Conservation (phyloP, 192 early-diverging fungal genomes). For the Coemansia sp. region DNA sequence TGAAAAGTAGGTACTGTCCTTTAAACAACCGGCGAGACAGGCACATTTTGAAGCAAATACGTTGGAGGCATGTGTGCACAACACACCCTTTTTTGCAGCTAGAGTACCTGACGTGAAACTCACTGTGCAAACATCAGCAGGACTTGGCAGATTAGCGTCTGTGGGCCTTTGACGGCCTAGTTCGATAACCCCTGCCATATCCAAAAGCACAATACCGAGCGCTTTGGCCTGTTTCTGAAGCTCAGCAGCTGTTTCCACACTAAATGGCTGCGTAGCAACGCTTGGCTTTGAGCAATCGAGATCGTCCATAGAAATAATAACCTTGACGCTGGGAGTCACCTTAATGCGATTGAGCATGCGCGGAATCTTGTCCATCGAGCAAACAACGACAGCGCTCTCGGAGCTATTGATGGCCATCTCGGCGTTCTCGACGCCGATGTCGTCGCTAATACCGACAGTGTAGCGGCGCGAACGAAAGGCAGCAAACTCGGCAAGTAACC, state of each 20-base stretch:
- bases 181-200: constrained; percentile 59
- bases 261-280: constrained; percentile 19
- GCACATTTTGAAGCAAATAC: constrained; percentile 4
- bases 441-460: constrained; percentile 77
- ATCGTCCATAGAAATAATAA: constrained; percentile 71
- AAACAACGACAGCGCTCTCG: constrained; percentile 63
- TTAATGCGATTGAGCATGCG: constrained; percentile 58
- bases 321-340: constrained; percentile 63
- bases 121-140: constrained; percentile 64
- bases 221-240: constrained; percentile 62
- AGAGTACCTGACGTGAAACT: constrained; percentile 80
- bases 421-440: constrained; percentile 67
- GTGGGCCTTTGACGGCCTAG: constrained; percentile 58
- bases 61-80: constrained; percentile 62
- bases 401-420: constrained; percentile 78
- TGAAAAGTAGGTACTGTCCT: constrained; percentile 42
- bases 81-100: constrained; percentile 62
- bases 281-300: constrained; percentile 51
- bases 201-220: constrained; percentile 57
- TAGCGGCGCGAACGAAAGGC: constrained; percentile 60
- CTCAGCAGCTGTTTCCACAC: constrained; percentile 15
- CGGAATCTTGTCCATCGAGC: constrained; percentile 68
- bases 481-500: constrained; percentile 66
- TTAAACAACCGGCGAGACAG: not conserved
- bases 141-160: constrained; percentile 54